Conservation (phyloP, 768 basidiomycete genomes). For the Panellus pusillus region DNA sequence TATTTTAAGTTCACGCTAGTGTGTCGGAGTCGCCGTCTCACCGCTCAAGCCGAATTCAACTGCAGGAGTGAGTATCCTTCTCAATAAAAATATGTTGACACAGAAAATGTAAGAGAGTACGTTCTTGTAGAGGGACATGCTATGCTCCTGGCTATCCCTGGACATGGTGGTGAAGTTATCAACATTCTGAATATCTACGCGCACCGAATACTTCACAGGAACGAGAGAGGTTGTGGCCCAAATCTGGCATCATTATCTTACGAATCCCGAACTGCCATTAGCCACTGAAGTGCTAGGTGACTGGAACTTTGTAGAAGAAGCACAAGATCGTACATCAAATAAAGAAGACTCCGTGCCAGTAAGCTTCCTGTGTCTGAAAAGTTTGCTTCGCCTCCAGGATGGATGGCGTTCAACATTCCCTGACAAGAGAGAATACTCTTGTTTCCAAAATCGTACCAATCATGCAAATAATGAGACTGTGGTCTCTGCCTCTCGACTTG, state of each 20-base stretch:
- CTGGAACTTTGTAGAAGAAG: slow-evolving; percentile 11
- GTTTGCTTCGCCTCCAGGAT: not conserved
- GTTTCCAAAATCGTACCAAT: not conserved
- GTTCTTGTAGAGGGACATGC: not conserved
- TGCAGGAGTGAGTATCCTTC: too few species aligned
- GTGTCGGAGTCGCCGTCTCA: too few species aligned
- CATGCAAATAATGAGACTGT: not conserved
- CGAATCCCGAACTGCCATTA: not conserved
- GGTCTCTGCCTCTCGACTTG: not conserved
- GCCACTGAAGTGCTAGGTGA: not conserved
- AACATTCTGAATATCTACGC: not conserved
- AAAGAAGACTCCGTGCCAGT: not conserved
- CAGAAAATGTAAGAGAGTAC: not conserved
- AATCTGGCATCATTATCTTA: not conserved
- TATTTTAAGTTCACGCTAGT: too few species aligned
- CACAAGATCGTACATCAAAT: not conserved
- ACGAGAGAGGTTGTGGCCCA: not conserved
- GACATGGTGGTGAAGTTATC: not conserved
- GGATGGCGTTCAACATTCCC: slow-evolving; percentile 1
- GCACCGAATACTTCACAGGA: not conserved
- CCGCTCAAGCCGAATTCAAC: too few species aligned
- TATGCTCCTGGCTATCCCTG: not conserved
- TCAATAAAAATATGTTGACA: not conserved
- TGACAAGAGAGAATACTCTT: not conserved
- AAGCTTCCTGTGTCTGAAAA: not conserved